Conservation (phyloP, 208 protist species). For the Leishmania mexicana region DNA sequence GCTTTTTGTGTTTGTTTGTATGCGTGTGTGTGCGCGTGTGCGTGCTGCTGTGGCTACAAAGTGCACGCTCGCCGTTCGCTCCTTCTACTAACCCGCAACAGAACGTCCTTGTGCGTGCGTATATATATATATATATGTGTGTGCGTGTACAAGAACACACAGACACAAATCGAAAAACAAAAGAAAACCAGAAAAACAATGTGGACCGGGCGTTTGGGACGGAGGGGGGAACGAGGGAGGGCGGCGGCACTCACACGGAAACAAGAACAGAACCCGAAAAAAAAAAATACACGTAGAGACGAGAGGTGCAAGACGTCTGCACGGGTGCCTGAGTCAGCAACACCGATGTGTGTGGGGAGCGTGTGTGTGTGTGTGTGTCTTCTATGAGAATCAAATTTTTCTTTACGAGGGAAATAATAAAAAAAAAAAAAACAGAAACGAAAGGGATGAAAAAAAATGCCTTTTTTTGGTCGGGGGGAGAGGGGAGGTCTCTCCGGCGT, state of each 20-base stretch:
- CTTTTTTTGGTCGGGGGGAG: background rate
- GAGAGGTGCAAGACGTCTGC: background rate
- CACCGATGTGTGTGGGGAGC: background rate
- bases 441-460: background rate
- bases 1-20: background rate
- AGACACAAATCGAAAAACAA: background rate
- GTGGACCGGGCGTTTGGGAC: background rate
- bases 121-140: slow-evolving; percentile 1
- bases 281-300: background rate
- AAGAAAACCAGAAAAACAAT: background rate
- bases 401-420: too few species aligned
- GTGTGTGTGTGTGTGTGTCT: background rate
- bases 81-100: background rate
- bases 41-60: background rate
- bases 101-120: background rate
- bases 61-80: background rate
- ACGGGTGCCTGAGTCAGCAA: background rate
- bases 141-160: background rate
- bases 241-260: background rate
- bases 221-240: background rate
- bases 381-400: slow-evolving; percentile 5
- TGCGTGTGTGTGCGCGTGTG: background rate
- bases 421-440: background rate
- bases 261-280: slow-evolving; percentile 4
- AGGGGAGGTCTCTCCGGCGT: too few species aligned